phyloP scores from a whole-genome alignment of 2,329 filamentous ascomycete species.

The Hysterium pulicare region DNA sequence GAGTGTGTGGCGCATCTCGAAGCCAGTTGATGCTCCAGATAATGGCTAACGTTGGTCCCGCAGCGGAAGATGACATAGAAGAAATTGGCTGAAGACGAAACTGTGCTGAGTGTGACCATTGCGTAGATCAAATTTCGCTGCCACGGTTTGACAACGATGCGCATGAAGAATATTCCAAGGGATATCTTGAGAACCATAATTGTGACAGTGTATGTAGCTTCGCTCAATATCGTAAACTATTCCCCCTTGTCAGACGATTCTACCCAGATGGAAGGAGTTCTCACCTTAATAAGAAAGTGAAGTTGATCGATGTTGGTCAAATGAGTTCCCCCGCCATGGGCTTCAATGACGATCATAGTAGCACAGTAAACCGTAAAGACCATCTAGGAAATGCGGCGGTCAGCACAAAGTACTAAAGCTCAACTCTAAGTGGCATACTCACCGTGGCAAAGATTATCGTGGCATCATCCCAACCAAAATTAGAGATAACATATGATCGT shows the following conservation, averaged over 20 bases:
- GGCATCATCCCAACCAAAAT: slow-evolving; percentile 45
- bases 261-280: no score
- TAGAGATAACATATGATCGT: slow-evolving; percentile 35
- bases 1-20: slow-evolving; percentile 42
- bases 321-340: slow-evolving; percentile 32
- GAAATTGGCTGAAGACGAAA: slow-evolving; percentile 40
- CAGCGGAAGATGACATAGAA: slow-evolving; percentile 55
- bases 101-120: slow-evolving; percentile 36
- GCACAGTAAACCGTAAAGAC: slow-evolving; percentile 32
- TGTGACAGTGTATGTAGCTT: slow-evolving; percentile 39
- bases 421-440: slow-evolving; percentile 4
- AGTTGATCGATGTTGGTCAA: slow-evolving; percentile 21
- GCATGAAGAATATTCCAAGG: slow-evolving; percentile 44
- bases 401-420: neutral
- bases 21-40: slow-evolving; percentile 28
- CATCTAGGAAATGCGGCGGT: slow-evolving; percentile 17
- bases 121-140: slow-evolving; percentile 36
- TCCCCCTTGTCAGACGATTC: no score
- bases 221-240: slow-evolving; percentile 31
- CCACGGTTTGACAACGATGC: slow-evolving; percentile 41
- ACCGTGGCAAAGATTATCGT: slow-evolving; percentile 41
- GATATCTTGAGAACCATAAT: slow-evolving; percentile 45
- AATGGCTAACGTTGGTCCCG: slow-evolving; percentile 25
- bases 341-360: slow-evolving; percentile 23
- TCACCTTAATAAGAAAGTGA: slow-evolving; percentile 26